A percentile compares a stretch with the other conserved stretches of the same genome.
Conservation (phyloP, 2,329 filamentous ascomycete genomes). For the Alternaria sp. region DNA sequence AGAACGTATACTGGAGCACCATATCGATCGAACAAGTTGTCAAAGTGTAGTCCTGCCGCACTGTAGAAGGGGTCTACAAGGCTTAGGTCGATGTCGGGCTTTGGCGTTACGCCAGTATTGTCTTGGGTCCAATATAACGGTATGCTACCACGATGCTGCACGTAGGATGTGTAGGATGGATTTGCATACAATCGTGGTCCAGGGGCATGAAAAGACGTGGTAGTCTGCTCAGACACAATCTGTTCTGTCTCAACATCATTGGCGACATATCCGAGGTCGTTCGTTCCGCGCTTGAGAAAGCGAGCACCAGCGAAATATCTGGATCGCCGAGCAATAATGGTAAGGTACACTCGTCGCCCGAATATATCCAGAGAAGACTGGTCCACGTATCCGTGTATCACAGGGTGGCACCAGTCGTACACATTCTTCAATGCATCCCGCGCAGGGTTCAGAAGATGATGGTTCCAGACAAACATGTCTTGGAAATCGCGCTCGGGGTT, state of each 20-base stretch:
- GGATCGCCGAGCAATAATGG: constrained; percentile 90
- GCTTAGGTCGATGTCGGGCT: constrained; percentile 94
- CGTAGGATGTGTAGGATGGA: constrained; percentile 92
- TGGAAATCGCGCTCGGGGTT: constrained; percentile 76
- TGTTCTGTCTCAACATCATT: constrained; percentile 99
- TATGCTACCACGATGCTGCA: constrained; percentile 96
- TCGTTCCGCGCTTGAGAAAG: constrained; percentile 93
- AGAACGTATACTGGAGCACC: constrained; percentile 91
- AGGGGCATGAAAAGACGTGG: constrained; percentile 93
- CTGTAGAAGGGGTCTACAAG: constrained; percentile 96
- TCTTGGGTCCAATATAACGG: constrained; percentile 98
- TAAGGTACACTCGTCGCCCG: constrained; percentile 88
- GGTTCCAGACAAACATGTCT: constrained; percentile 98
- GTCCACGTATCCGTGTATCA: constrained; percentile 96
- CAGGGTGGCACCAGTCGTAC: constrained; percentile 94
- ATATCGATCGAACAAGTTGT: constrained; percentile 92
- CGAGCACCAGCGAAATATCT: constrained; percentile 93
- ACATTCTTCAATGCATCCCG: constrained; percentile 75
- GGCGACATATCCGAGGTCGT: constrained; percentile 93
- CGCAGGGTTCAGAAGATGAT: constrained; percentile 83
- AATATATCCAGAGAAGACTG: constrained; percentile 81
- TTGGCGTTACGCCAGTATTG: constrained; percentile 91
- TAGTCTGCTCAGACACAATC: constrained; percentile 93
- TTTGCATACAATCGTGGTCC: constrained; percentile 86
- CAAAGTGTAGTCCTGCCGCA: constrained; percentile 91